Evolutionary conservation across 495 filamentous ascomycete genomes (phyloP).

Genomic region (Penicillium crystallinum): DNA sequence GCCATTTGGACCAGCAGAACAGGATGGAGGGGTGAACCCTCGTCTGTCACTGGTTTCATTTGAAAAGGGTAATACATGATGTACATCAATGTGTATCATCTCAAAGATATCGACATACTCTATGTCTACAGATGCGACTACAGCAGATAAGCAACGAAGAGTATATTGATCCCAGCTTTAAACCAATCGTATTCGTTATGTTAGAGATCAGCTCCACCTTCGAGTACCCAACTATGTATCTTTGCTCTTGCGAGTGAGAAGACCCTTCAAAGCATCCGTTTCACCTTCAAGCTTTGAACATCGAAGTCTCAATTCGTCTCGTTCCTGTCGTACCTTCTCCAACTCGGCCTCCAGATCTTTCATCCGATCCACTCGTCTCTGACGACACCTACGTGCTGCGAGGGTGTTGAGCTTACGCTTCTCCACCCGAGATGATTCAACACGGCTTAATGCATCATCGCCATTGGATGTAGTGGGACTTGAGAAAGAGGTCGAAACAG

Average conservation of each 20-base stretch:
- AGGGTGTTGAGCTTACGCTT: slow-evolving; percentile 66
- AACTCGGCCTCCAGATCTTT: slow-evolving; percentile 57
- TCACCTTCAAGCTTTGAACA: slow-evolving; percentile 63
- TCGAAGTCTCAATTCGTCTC: slow-evolving; percentile 60
- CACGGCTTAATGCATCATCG: slow-evolving; percentile 14
- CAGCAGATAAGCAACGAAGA: too few relatives aligned
- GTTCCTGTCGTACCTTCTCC: slow-evolving; percentile 52
- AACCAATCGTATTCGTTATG: slow-evolving; percentile 2
- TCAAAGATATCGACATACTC: background rate
- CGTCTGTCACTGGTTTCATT: background rate
- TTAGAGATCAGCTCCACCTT: slow-evolving; percentile 12
- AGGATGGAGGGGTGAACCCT: background rate
- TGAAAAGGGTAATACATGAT: background rate
- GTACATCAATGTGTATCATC: background rate
- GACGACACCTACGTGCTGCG: slow-evolving; percentile 65
- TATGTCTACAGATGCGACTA: too few relatives aligned
- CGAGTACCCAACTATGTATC: slow-evolving; percentile 9
- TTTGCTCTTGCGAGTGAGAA: slow-evolving; percentile 22
- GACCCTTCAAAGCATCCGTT: slow-evolving; percentile 35
- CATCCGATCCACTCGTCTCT: slow-evolving; percentile 64
- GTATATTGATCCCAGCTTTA: background rate
- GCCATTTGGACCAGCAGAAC: background rate
- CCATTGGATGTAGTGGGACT: slow-evolving; percentile 22
- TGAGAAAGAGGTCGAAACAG: slow-evolving; percentile 14
- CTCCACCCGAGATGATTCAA: slow-evolving; percentile 28